Conservation (phyloP, 163 green algal species). For the Chloromonas sp. region DNA sequence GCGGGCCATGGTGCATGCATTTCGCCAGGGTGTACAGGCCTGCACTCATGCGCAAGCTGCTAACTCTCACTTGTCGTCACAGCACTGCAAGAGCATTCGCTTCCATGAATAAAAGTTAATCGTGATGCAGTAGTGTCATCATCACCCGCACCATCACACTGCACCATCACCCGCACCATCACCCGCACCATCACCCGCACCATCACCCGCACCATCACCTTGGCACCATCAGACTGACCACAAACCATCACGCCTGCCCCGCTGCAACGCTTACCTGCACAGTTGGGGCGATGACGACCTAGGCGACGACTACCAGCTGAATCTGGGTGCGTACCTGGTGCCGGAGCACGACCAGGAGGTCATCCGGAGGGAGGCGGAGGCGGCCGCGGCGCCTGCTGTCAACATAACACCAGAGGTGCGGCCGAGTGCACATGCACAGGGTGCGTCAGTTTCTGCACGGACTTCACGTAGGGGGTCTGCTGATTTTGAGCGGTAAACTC, state of each 20-base stretch:
- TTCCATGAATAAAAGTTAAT: background rate
- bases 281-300: slow-evolving; percentile 2
- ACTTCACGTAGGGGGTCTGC: too few species aligned
- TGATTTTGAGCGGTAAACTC: too few species aligned
- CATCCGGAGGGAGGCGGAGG: background rate
- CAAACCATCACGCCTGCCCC: background rate
- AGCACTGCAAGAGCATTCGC: too few species aligned
- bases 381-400: background rate
- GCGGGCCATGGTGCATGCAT: background rate
- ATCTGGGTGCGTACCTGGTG: background rate
- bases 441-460: too few species aligned
- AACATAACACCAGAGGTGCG: slow-evolving; percentile 8
- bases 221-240: background rate
- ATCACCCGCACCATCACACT: background rate
- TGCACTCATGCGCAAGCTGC: background rate
- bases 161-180: slow-evolving; percentile 4
- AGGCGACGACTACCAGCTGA: slow-evolving; percentile 1
- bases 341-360: slow-evolving; percentile 13
- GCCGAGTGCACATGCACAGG: too few species aligned
- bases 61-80: background rate
- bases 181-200: slow-evolving; percentile 1
- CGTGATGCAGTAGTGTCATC: background rate
- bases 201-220: slow-evolving; percentile 5
- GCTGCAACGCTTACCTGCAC: background rate
- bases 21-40: background rate